Base-by-base conservation (phyloP, 768 basidiomycete genomes). In the Tubosaeta sp. region DNA sequence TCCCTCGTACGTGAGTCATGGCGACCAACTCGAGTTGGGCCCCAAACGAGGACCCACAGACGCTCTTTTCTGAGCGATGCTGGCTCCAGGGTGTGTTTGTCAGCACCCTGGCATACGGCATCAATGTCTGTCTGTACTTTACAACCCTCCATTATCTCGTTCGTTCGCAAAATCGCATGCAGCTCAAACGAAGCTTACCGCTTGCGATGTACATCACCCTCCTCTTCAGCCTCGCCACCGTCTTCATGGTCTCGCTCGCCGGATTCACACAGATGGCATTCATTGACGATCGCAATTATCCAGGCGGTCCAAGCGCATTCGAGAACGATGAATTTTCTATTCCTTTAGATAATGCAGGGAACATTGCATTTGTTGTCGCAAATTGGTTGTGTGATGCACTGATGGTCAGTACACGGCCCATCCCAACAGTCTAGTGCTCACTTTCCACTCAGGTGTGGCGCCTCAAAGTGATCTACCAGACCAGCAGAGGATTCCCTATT, bases 271-370 rank as follows among this genome's bases (percentile, higher is more conserved):
- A 68, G 33, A 55, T 67, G 48, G 54, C 59, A 0, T 71, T 70
- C 46, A 62, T 72, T 37, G 63, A 72, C 47, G 44, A 63, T 43
- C 63, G 71, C 5, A 58, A 70, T 43, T 71, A 61, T 32, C 64
- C 64, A 0, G 68, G 68, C 4, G 71, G 71, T 13, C 70, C 71
- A 4, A 59, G 43, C 12, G 59, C 54, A 11, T 72, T 52, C 31
- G 60, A 59, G 19, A 47, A 53, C 8, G 16, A 46, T 3, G 52
- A 54, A 50, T 71, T 58, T 48, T 56, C 55, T 10, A 54, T 60
- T 16, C 65, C 65, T 17, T 26, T 63, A 6, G 55, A 56, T 19
- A 13, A 52, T 16, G 7, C 32, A 2, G 61, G 59, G 2, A 65
- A 60, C 12, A 52, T 1, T 1, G 43, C 43, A 8, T 53, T 56